Conservation (phyloP, 1,284 basidiomycete species). For the Ceratobasidium sp. region DNA sequence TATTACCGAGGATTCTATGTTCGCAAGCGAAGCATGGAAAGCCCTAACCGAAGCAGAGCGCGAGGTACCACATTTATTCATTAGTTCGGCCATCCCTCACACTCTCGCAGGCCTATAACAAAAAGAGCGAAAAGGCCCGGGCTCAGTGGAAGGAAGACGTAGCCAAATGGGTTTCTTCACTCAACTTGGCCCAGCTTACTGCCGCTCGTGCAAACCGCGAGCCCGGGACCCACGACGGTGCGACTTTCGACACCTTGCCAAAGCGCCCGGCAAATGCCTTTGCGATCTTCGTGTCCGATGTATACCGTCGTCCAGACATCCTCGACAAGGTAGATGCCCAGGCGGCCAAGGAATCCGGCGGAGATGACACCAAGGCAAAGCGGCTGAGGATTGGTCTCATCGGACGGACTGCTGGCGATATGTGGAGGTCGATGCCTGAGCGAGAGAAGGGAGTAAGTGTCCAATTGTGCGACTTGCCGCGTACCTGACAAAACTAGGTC, state of each 20-base stretch:
- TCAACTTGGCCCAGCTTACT: neutral
- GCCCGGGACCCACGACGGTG: constrained; percentile 17
- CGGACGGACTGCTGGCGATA: neutral
- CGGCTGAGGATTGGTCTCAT: neutral
- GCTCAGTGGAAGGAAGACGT: neutral
- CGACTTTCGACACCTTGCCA: neutral
- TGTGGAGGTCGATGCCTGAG: constrained; percentile 19
- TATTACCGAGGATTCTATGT: neutral
- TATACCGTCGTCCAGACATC: neutral
- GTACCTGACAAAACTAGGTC: neutral
- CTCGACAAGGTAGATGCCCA: neutral
- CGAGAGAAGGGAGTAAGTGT: constrained; percentile 16
- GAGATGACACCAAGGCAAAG: neutral
- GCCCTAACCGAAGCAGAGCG: constrained; percentile 1
- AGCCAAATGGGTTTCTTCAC: constrained; percentile 21
- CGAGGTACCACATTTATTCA: neutral
- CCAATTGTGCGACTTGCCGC: neutral
- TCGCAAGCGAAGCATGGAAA: constrained; percentile 14
- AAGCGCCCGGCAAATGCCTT: constrained; percentile 18
- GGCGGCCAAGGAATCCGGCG: neutral
- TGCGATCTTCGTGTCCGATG: constrained; percentile 16
- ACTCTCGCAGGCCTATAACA: neutral
- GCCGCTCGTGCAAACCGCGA: constrained; percentile 15
- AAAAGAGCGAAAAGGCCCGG: neutral
- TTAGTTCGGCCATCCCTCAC: neutral